These are phyloP conservation scores for Trebouxiophyceae sp. DNA, from an alignment of 163 green algal species.

Conservation along the genomic window DNA sequence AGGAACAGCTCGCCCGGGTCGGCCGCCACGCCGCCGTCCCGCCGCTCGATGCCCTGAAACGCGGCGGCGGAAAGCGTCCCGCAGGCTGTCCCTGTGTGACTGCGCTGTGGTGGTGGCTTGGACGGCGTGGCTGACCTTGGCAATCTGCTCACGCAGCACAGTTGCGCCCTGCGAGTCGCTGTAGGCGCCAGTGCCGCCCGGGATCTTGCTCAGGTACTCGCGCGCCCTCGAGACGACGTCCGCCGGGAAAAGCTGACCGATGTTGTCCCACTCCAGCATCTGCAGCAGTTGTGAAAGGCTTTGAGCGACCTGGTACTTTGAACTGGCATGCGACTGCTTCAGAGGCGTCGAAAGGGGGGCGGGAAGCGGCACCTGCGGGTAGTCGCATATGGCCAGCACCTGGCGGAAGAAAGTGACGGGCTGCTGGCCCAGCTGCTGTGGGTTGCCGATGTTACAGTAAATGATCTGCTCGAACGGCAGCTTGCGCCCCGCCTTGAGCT, in stretches of 20 bases:
- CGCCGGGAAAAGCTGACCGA: conserved; percentile 59
- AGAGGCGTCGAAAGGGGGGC: too few relatives aligned
- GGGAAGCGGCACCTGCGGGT: conserved; percentile 65
- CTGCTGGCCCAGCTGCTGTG: conserved; percentile 74
- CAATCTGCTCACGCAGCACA: conserved; percentile 72
- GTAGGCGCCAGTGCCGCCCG: conserved; percentile 75
- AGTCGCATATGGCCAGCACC: conserved; percentile 80
- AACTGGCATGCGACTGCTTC: too few relatives aligned
- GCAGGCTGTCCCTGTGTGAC: too few relatives aligned
- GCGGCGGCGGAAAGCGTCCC: too few relatives aligned
- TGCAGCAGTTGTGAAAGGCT: too few relatives aligned
- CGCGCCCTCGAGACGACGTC: conserved; percentile 65
- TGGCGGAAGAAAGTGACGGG: conserved; percentile 91
- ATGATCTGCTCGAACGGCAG: conserved; percentile 71
- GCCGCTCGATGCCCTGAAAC: conserved; percentile 50
- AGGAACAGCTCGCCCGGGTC: conserved; percentile 75
- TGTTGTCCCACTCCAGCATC: conserved; percentile 50
- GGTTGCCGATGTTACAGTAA: conserved; percentile 91
- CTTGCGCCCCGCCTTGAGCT: conserved; percentile 43
- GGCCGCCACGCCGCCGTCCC: conserved; percentile 59
- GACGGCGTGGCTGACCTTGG: conserved; percentile 16
- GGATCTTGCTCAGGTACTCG: conserved; percentile 45
- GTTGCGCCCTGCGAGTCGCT: conserved; percentile 70
- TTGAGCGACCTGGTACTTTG: too few relatives aligned
- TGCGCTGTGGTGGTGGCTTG: too few relatives aligned